Percentiles rank a stretch among this genome's conserved stretches.
Evolutionary conservation across 2,329 filamentous ascomycete genomes (phyloP).

Genomic region (Apiospora phragmitis): DNA sequence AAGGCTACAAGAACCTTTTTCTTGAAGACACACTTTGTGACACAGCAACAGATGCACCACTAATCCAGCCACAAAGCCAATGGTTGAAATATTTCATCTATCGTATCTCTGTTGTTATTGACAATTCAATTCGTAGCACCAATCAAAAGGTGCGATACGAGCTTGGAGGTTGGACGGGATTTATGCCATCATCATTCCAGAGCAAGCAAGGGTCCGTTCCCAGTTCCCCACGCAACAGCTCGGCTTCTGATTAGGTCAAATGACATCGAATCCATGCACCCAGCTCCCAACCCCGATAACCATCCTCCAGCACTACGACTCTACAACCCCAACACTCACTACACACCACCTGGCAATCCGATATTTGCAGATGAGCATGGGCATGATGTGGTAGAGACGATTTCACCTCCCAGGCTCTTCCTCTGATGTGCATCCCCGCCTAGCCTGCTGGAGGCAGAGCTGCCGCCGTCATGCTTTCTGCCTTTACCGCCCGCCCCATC

Average conservation of each 20-base stretch:
- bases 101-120: not conserved
- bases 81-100: not conserved
- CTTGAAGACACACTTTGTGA: not conserved
- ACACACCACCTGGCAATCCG: not conserved
- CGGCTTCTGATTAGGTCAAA: slow-evolving; percentile 11
- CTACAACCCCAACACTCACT: not conserved
- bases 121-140: not conserved
- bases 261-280: slow-evolving; percentile 11
- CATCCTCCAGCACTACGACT: not conserved
- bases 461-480: slow-evolving; percentile 75
- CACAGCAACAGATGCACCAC: not conserved
- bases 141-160: not conserved
- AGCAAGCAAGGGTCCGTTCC: not conserved
- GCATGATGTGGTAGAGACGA: not conserved
- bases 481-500: slow-evolving; percentile 93
- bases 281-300: not conserved
- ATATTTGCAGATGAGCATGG: not conserved
- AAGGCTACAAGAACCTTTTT: not conserved
- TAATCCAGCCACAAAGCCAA: not conserved
- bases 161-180: not conserved
- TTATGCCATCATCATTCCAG: slow-evolving; percentile 1
- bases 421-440: slow-evolving; percentile 11
- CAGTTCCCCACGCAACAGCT: not conserved
- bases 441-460: slow-evolving; percentile 11
- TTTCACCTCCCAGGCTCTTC: not conserved